A percentile compares a stretch with the other conserved stretches of the same genome.
These are phyloP conservation scores for Vaccinium corymbosum DNA, from an alignment of 148 eudicot genomes.

Conservation along the genomic window DNA sequence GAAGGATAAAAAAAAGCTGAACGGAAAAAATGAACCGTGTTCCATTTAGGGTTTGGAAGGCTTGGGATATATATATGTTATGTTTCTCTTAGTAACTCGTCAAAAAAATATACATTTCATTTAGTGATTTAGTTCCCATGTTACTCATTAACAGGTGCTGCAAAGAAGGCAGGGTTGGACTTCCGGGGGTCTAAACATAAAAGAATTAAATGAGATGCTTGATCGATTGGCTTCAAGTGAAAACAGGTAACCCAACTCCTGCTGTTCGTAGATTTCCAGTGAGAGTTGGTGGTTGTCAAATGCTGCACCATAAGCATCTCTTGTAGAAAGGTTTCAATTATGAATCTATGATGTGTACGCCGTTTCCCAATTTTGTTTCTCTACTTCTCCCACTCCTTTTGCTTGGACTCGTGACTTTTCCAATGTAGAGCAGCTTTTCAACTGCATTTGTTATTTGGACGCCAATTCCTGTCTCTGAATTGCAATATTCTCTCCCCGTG, in stretches of 20 bases:
- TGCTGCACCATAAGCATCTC: neutral
- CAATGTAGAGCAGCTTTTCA: neutral
- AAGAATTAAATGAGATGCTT: constrained; percentile 60
- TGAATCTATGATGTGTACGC: neutral
- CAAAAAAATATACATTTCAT: too few relatives aligned
- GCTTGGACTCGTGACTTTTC: neutral
- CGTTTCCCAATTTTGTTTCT: neutral
- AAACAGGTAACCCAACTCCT: constrained; percentile 29
- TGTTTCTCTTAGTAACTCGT: neutral
- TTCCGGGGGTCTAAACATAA: constrained; percentile 65
- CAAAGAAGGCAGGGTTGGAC: constrained; percentile 69
- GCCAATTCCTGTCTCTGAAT: neutral
- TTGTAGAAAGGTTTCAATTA: neutral
- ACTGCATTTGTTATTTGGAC: constrained; percentile 8
- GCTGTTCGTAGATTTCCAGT: neutral
- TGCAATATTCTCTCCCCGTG: neutral
- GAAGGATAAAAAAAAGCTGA: neutral
- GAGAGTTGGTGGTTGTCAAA: neutral
- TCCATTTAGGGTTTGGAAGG: neutral
- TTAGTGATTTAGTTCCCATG: neutral
- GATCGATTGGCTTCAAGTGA: constrained; percentile 76
- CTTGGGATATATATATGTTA: neutral
- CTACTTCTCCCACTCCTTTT: neutral
- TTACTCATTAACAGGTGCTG: constrained; percentile 42
- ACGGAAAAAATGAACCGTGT: neutral